Evolutionary conservation across 2,329 filamentous ascomycete genomes (phyloP), one percentile per base, ranked within the genome.

Genomic region (Fusarium sulawesiense): DNA sequence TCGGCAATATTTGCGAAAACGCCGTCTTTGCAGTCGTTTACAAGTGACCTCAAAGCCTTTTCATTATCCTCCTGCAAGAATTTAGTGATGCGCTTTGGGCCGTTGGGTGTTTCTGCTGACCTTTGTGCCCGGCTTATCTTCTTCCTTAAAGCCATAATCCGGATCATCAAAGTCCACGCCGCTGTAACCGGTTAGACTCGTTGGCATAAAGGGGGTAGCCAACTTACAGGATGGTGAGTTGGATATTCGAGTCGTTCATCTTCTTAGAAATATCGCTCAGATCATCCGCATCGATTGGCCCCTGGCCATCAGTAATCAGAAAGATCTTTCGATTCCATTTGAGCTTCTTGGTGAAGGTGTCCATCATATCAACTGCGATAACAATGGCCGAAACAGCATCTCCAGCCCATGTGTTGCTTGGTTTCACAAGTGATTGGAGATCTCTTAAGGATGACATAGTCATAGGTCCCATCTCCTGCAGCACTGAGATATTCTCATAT

Each of bases 121-220:
- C 85, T 98, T 98, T 54, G 80, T 78, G 1, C 78, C 71, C 20
- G 90, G 82, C 78, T 99, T 99, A 70, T 92, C 88, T 78, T 98
- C 94, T 81, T 98, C 95, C 78, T 97, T 97, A 77, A 93, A 92
- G 44, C 94, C 94, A 76, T 91, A 97, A 4, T 97, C 94, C 2
- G 88, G 78, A 78, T 98, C 94, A 77, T 99, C 94, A 79, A 99
- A 98, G 78, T 99, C 96, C 20, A 97, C 88, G 16, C 96, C 96
- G 56, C 92, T 94, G 44, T 16, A 11, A 37, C 34, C 8, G 45
- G 56, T 78, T 63, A 78, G 73, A 49, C 32, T 4, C 23, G 42
- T 6, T 9, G 18, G 14, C n/a, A 8, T n/a, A 7, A n/a, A n/a
- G 13, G 32, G 18, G 56, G 6, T 4, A 9, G 11, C 13, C 21